Evolutionary conservation across 345 rosid genomes (phyloP), one percentile per base, ranked within the genome.

Genomic region (Trapa bicornis): DNA sequence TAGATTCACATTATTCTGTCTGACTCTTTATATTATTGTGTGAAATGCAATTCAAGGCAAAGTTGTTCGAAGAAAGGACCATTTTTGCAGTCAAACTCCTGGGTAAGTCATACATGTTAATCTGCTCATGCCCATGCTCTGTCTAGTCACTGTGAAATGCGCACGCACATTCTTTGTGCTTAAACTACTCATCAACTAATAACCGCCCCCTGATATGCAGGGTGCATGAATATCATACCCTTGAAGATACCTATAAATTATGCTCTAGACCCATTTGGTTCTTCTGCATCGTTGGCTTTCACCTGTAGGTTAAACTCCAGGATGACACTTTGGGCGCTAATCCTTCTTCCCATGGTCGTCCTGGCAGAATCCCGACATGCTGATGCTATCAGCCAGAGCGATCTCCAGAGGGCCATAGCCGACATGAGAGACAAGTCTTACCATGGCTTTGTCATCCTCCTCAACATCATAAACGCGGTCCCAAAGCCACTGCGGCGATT

Each of bases 361-460:
- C 10, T 60, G 8, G 66, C 57, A 41, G n/a, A 77, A 48, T 69
- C 83, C 35, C 71, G 68, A 67, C 50, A 43, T 63, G 33, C 62
- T 9, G 22, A 36, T 14, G 48, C 70, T 13, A 62, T 72, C 41
- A 75, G 77, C 77, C 68, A 74, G 43, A 70, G 75, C 1, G 83
- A 75, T 48, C 61, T 72, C 66, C 75, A 71, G 70, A 1, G 73
- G 4, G 82, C 84, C 66, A 70, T 76, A 37, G 67, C 72, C 39
- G 69, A 76, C 68, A 84, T 73, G 85, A 72, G 81, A 67, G 61
- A 68, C 4, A 58, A 65, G 67, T 76, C 80, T 38, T 81, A 76
- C 76, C 76, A 76, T 6, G 85, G 77, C 16, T 81, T 79, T 22
- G 84, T 76, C 53, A 76, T 79, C 62, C 79, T 81, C 67, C 87